phyloP scores from a whole-genome alignment of 345 rosid species.

The Populus deltoides region DNA sequence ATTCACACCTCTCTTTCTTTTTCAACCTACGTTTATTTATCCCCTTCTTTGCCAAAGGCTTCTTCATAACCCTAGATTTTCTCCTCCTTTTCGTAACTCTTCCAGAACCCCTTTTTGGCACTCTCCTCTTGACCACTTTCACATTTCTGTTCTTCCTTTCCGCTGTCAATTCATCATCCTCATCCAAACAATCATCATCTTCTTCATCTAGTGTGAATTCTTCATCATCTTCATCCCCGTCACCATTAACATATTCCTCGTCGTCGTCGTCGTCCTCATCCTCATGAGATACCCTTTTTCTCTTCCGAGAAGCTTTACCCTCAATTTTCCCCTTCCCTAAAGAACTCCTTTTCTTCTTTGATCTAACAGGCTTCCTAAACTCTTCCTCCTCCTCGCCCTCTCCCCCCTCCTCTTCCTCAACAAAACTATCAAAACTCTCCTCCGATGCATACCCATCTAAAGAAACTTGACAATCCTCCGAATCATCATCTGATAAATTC shows the following conservation, averaged over 20 bases:
- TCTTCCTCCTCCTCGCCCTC: conserved; percentile 35
- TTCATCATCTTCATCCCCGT: conserved; percentile 27
- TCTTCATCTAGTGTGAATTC: conserved; percentile 26
- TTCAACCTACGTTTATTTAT: conserved; percentile 37
- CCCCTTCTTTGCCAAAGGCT: conserved; percentile 40
- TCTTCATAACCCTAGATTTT: conserved; percentile 38
- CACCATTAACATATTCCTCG: conserved; percentile 46
- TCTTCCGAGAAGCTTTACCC: conserved; percentile 25
- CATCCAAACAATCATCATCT: conserved; percentile 56
- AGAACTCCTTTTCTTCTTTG: conserved; percentile 35
- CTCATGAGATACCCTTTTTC: conserved; percentile 14
- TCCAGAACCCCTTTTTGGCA: conserved; percentile 33
- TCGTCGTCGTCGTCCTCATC: conserved; percentile 40
- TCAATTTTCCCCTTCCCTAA: conserved; percentile 14
- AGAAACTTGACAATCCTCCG: conserved; percentile 50
- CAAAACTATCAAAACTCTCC: conserved; percentile 39
- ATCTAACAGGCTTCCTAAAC: conserved; percentile 41
- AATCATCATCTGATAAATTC: conserved; percentile 57
- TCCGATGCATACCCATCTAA: conserved; percentile 54
- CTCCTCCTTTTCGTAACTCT: conserved; percentile 41
- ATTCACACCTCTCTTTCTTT: conserved; percentile 45
- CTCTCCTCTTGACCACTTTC: conserved; percentile 35
- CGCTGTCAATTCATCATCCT: conserved; percentile 49
- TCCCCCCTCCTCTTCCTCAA: conserved; percentile 43
- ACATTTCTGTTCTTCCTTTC: conserved; percentile 33